These are phyloP conservation scores for Scolecobasidium constrictum DNA, from an alignment of 2,329 filamentous ascomycete species.

Conservation along the genomic window DNA sequence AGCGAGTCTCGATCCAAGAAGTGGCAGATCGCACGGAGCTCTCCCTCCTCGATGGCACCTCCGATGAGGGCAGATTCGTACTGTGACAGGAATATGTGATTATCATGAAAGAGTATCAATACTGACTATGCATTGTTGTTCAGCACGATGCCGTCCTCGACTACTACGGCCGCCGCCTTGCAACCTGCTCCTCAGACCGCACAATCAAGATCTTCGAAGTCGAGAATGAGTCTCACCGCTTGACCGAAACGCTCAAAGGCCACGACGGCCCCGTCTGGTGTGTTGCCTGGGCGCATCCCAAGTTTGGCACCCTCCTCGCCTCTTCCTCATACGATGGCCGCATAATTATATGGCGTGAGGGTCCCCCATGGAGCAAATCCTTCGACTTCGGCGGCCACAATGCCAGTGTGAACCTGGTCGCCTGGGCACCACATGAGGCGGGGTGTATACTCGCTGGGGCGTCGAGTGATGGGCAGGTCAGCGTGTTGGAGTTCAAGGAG, in stretches of 20 bases:
- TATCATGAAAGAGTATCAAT: too few species aligned
- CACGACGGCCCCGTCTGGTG: conserved; percentile 98
- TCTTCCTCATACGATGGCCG: conserved; percentile 95
- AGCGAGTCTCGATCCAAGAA: too few species aligned
- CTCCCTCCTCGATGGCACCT: background rate
- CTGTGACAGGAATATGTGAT: too few species aligned
- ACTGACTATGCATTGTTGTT: conserved; percentile 2
- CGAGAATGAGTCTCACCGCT: conserved; percentile 65
- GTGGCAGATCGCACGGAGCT: too few species aligned
- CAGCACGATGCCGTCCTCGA: conserved; percentile 95
- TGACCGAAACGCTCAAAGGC: conserved; percentile 89
- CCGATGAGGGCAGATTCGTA: background rate
- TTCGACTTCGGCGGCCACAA: conserved; percentile 92
- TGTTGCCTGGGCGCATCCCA: conserved; percentile 92
- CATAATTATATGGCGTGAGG: conserved; percentile 96
- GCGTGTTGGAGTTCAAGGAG: conserved; percentile 93
- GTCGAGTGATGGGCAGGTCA: conserved; percentile 85
- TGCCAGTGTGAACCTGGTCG: conserved; percentile 90
- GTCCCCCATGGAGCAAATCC: conserved; percentile 52
- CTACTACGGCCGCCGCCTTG: conserved; percentile 92
- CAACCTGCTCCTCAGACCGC: conserved; percentile 94
- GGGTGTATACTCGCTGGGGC: conserved; percentile 93
- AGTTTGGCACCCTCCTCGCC: conserved; percentile 95
- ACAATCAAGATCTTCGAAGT: conserved; percentile 99
- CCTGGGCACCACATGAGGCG: conserved; percentile 94